phyloP scores from a whole-genome alignment of 352 stramenopile species.

The Blastocystis sp. region DNA sequence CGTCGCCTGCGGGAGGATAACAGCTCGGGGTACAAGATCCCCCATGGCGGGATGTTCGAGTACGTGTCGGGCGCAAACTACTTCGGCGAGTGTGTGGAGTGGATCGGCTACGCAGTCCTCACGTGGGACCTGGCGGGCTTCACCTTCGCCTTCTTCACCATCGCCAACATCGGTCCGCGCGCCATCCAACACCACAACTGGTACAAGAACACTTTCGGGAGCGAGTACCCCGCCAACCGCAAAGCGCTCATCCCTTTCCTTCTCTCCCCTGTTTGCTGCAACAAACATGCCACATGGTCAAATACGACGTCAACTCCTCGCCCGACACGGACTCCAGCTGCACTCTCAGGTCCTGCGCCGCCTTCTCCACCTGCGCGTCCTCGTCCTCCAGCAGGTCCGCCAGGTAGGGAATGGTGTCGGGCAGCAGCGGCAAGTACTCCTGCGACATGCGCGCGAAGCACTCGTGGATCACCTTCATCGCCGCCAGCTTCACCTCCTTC shows the following conservation, averaged over 20 bases:
- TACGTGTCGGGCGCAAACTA: conserved; percentile 78
- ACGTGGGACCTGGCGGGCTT: conserved; percentile 58
- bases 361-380: conserved; percentile 64
- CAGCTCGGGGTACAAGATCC: conserved; percentile 76
- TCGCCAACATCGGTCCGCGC: conserved; percentile 77
- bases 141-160: conserved; percentile 77
- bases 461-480: conserved; percentile 63
- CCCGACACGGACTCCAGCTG: conserved; percentile 63
- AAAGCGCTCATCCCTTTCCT: conserved; percentile 79
- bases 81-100: conserved; percentile 81
- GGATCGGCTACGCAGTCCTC: conserved; percentile 78
- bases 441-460: conserved; percentile 68
- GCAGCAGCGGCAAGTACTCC: conserved; percentile 66
- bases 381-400: conserved; percentile 68
- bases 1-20: conserved; percentile 73
- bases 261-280: conserved; percentile 72
- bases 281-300: conserved; percentile 67
- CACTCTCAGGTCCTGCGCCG: conserved; percentile 54
- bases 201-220: conserved; percentile 77
- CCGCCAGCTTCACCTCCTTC: conserved; percentile 49
- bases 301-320: conserved; percentile 61
- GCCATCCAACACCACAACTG: conserved; percentile 77
- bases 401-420: conserved; percentile 67
- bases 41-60: conserved; percentile 76
- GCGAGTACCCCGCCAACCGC: conserved; percentile 75